phyloP scores from a whole-genome alignment of 768 basidiomycete genomes.

The Erythrobasidium yunnanense region DNA sequence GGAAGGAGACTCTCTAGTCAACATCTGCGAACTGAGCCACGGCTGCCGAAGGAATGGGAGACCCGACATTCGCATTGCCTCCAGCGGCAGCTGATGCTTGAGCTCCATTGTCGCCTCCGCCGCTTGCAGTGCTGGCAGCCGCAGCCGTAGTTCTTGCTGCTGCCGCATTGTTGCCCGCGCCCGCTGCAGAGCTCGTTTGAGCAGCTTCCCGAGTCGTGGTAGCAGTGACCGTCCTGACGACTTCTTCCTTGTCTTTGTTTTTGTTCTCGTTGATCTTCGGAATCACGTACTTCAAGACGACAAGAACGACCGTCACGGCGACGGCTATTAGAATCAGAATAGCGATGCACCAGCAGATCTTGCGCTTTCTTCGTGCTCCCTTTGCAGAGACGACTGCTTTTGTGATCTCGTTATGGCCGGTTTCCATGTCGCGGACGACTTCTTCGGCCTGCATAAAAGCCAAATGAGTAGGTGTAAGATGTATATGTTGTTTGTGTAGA shows the following conservation, averaged over 20 bases:
- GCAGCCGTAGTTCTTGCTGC: not conserved
- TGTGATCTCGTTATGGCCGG: constrained; percentile 62
- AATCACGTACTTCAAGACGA: constrained; percentile 44
- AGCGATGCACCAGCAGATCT: constrained; percentile 80
- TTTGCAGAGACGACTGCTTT: constrained; percentile 75
- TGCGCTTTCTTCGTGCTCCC: constrained; percentile 83
- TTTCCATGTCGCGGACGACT: constrained; percentile 48
- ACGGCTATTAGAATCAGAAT: constrained; percentile 54
- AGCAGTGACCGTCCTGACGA: constrained; percentile 3
- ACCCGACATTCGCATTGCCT: no score
- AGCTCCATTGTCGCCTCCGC: no score
- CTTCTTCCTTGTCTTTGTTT: not conserved
- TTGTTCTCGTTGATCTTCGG: constrained; percentile 38
- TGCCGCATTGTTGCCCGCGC: not conserved
- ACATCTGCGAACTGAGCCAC: no score
- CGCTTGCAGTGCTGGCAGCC: not conserved
- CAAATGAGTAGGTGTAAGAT: not conserved
- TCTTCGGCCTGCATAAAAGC: constrained; percentile 47
- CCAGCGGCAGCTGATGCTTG: no score
- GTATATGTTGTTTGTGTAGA: not conserved
- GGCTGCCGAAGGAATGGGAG: no score
- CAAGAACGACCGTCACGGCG: constrained; percentile 56
- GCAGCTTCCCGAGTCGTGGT: constrained; percentile 2
- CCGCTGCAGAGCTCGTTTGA: not conserved
- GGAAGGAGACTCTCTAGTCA: no score